Evolutionary conservation across 2,329 filamentous ascomycete species (phyloP).

Genomic region (Verticillium dahliae): DNA sequence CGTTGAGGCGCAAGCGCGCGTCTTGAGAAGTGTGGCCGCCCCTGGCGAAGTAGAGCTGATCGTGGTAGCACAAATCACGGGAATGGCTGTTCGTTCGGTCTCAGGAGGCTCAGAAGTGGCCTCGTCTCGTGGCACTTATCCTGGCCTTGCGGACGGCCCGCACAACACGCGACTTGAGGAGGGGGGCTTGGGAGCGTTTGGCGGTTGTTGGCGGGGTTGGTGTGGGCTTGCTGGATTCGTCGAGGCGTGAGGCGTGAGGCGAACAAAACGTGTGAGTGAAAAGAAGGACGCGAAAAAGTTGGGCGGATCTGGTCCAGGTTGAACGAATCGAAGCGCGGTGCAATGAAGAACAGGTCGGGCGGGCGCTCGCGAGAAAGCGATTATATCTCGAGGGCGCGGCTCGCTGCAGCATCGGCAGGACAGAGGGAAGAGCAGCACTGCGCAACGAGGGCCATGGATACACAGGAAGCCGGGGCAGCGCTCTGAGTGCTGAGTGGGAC

Average conservation of each 20-base stretch:
- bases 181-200: not conserved
- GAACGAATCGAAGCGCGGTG: not conserved
- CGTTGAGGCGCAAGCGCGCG: slow-evolving; percentile 3
- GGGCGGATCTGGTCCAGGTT: not conserved
- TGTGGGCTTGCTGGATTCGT: not conserved
- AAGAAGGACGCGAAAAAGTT: not conserved
- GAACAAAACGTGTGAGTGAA: not conserved
- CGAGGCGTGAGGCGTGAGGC: not conserved
- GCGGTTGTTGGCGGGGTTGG: not conserved
- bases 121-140: not conserved
- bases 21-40: not conserved
- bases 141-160: not conserved
- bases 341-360: not conserved
- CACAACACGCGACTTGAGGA: not conserved
- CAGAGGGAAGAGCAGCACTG: not conserved
- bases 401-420: slow-evolving; percentile 1
- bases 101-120: not conserved
- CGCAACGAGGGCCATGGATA: not conserved
- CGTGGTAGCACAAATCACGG: not conserved
- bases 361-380: not conserved
- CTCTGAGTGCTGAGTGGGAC: not conserved
- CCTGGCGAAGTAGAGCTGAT: not conserved
- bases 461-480: not conserved
- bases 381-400: not conserved
- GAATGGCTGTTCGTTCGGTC: slow-evolving; percentile 1